Conservation (phyloP, 2,329 filamentous ascomycete genomes). For the Nannizzia gypsea region DNA sequence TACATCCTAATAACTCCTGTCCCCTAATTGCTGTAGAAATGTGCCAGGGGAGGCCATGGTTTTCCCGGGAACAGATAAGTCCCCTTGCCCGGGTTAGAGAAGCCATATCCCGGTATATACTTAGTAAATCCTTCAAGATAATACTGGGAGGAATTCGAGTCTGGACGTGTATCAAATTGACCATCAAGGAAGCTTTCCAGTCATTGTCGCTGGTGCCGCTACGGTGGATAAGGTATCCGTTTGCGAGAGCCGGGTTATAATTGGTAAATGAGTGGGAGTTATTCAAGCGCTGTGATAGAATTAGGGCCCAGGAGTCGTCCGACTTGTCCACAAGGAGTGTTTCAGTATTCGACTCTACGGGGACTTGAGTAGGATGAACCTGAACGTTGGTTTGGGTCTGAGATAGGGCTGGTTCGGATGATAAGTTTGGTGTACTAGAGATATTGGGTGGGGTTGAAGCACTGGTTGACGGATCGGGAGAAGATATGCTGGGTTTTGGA, state of each 20-base stretch:
- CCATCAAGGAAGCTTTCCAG: slow-evolving; percentile 29
- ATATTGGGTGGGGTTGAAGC: slow-evolving; percentile 26
- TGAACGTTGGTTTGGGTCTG: slow-evolving; percentile 1
- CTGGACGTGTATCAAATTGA: slow-evolving; percentile 32
- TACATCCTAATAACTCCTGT: slow-evolving; percentile 32
- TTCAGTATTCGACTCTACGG: slow-evolving; percentile 41
- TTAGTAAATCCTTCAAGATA: slow-evolving; percentile 31
- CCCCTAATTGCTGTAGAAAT: slow-evolving; percentile 35
- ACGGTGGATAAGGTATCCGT: slow-evolving; percentile 37
- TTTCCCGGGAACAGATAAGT: slow-evolving; percentile 30
- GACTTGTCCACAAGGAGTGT: slow-evolving; percentile 45
- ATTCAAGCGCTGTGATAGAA: slow-evolving; percentile 41
- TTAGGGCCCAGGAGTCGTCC: slow-evolving; percentile 48
- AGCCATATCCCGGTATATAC: slow-evolving; percentile 35
- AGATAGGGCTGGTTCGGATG: slow-evolving; percentile 12
- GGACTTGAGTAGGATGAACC: slow-evolving; percentile 29
- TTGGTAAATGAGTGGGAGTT: slow-evolving; percentile 29
- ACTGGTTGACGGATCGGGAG: slow-evolving; percentile 33
- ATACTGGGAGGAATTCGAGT: slow-evolving; percentile 20
- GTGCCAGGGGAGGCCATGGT: slow-evolving; percentile 36
- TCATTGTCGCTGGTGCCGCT: slow-evolving; percentile 32
- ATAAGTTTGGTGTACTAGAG: slow-evolving; percentile 16
- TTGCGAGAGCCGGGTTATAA: slow-evolving; percentile 33
- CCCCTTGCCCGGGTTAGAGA: slow-evolving; percentile 34
- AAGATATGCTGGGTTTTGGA: slow-evolving; percentile 28